phyloP scores from a whole-genome alignment of 106 monocot genomes.

The Platanthera guangdongensis region DNA sequence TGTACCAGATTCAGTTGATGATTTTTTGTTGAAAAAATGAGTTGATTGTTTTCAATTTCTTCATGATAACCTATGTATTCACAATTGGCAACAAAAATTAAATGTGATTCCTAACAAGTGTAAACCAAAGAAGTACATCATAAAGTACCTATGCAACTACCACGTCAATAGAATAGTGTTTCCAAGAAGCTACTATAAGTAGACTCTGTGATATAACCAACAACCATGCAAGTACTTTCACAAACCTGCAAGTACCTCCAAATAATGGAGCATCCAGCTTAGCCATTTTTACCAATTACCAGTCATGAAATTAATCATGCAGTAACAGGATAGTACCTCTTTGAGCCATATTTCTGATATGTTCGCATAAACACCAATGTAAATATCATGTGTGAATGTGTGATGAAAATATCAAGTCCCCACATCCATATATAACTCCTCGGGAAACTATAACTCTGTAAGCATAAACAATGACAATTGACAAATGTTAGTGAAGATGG shows the following conservation, averaged over 20 bases:
- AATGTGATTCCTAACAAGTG: no score
- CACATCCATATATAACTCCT: slow-evolving; percentile 82
- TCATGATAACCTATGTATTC: no score
- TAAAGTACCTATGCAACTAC: no score
- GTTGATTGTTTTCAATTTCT: no score
- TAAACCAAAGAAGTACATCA: no score
- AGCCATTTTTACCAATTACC: background rate
- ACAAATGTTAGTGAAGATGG: background rate
- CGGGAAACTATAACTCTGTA: slow-evolving; percentile 85
- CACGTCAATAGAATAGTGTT: no score
- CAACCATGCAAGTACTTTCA: slow-evolving; percentile 42
- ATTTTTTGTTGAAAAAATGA: no score
- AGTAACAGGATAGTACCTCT: slow-evolving; percentile 36
- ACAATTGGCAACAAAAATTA: no score
- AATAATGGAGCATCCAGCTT: background rate
- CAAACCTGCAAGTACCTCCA: slow-evolving; percentile 17
- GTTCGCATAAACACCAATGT: slow-evolving; percentile 80
- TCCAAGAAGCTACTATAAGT: no score
- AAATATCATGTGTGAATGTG: slow-evolving; percentile 99
- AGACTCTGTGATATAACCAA: slow-evolving; percentile 40
- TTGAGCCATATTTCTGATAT: slow-evolving; percentile 84
- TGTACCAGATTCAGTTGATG: no score
- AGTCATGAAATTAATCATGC: background rate
- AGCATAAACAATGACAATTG: slow-evolving; percentile 2
- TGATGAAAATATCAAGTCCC: slow-evolving; percentile 94